A percentile compares a stretch with the other conserved stretches of the same genome.
These are phyloP conservation scores for Salix purpurea DNA, from an alignment of 345 rosid genomes.

Conservation along the genomic window DNA sequence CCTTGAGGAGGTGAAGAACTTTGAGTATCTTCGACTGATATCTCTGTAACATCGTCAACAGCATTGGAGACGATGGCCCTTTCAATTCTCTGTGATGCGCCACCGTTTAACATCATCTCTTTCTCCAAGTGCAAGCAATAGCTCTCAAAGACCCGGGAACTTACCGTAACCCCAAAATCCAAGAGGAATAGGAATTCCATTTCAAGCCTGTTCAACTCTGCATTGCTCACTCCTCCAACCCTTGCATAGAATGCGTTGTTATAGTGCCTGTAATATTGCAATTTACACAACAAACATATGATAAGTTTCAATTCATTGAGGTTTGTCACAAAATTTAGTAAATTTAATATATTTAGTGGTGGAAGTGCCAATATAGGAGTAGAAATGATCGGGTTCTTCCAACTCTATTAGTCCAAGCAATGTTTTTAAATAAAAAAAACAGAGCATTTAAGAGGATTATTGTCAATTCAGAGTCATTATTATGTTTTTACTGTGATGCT, in stretches of 20 bases:
- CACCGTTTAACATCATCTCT: constrained; percentile 40
- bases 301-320: no score
- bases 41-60: constrained; percentile 24
- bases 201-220: constrained; percentile 74
- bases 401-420: background rate
- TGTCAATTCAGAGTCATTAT: background rate
- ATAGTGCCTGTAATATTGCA: constrained; percentile 50
- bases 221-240: constrained; percentile 86
- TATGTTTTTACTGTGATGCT: no score
- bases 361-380: no score
- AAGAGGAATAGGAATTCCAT: constrained; percentile 72
- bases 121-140: constrained; percentile 76
- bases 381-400: background rate
- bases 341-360: no score
- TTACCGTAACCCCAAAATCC: constrained; percentile 60
- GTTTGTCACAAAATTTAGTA: no score
- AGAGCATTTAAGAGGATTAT: background rate
- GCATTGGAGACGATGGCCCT: constrained; percentile 6
- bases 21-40: constrained; percentile 16
- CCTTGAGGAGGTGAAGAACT: constrained; percentile 18
- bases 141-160: constrained; percentile 57
- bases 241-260: constrained; percentile 74
- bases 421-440: background rate
- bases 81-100: constrained; percentile 15
- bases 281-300: no score